phyloP scores from a whole-genome alignment of 2,329 filamentous ascomycete species.

The Ophiostoma angusticollis region DNA sequence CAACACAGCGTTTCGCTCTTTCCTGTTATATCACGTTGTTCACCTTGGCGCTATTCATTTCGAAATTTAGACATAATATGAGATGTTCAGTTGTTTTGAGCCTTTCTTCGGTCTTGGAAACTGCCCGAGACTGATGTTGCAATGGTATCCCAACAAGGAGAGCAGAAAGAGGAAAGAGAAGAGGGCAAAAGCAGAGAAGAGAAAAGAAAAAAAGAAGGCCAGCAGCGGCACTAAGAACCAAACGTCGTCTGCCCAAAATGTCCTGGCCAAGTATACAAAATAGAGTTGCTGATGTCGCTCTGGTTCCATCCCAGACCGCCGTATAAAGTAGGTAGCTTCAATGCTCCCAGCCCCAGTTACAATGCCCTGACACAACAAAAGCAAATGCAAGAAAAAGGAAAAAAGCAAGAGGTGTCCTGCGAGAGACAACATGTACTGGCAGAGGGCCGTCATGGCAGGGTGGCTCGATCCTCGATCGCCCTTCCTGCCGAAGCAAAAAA shows the following conservation, averaged over 20 bases:
- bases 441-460: no score
- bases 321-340: background rate
- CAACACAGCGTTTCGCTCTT: background rate
- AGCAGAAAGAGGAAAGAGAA: background rate
- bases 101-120: no score
- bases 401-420: background rate
- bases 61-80: no score
- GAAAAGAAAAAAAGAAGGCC: background rate
- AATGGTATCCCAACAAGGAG: background rate
- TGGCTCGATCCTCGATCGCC: no score
- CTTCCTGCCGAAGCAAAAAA: background rate
- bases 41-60: background rate
- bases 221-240: no score
- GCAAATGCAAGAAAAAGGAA: background rate
- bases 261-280: no score
- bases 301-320: no score
- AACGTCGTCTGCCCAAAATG: no score
- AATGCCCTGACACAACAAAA: constrained; percentile 2
- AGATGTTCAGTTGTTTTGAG: no score
- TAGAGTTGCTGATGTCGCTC: no score
- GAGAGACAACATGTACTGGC: background rate
- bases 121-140: no score
- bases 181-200: background rate
- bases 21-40: background rate
- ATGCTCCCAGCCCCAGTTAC: no score